Conservation (phyloP, 2,329 filamentous ascomycete species). For the Aschersonia sp. region DNA sequence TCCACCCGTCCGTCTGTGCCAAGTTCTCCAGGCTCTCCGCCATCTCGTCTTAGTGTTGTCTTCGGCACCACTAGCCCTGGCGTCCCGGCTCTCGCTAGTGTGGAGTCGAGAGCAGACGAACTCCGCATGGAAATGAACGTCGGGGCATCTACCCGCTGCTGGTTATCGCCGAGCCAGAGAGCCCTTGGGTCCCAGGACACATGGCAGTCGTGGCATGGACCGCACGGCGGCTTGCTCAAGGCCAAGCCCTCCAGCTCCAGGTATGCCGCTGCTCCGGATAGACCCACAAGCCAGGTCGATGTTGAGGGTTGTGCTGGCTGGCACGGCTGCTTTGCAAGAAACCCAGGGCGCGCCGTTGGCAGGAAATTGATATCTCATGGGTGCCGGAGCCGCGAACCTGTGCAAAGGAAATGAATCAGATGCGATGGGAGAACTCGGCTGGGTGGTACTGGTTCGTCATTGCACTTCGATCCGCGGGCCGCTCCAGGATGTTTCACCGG, state of each 20-base stretch:
- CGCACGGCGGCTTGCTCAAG: not conserved
- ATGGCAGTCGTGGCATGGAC: not conserved
- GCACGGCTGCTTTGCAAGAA: not conserved
- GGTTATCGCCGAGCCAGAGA: slow-evolving; percentile 1
- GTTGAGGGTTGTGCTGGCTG: no score
- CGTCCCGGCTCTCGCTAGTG: not conserved
- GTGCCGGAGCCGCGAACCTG: not conserved
- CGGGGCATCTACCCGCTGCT: not conserved
- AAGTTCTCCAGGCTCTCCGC: not conserved
- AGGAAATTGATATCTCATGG: not conserved
- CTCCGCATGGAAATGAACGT: not conserved
- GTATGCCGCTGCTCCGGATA: not conserved
- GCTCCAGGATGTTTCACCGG: not conserved
- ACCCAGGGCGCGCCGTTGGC: not conserved
- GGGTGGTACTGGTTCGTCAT: not conserved
- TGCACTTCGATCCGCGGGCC: not conserved
- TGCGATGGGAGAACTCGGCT: not conserved
- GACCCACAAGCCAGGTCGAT: not conserved
- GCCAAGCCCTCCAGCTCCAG: not conserved
- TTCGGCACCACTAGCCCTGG: not conserved
- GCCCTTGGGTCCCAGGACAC: not conserved
- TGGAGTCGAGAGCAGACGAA: not conserved
- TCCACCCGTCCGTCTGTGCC: not conserved
- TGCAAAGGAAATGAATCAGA: no score
- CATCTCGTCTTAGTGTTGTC: not conserved